Conservation (phyloP, 208 protist genomes). For the Trichomonas vaginalis region DNA sequence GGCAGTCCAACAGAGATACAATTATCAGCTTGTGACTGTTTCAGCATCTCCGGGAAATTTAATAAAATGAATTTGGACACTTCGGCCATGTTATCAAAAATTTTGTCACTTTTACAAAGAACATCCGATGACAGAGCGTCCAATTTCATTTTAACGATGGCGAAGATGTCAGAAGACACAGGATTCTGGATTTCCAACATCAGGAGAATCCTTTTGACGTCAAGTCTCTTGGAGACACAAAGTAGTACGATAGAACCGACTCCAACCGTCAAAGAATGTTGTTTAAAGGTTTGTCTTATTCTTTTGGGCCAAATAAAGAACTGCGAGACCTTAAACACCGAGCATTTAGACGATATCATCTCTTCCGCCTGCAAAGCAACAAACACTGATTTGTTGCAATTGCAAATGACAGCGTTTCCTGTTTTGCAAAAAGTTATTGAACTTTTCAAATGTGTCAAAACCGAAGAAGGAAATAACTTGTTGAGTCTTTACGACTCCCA, state of each 20-base stretch:
- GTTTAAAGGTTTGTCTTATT: not conserved
- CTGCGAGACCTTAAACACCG: not conserved
- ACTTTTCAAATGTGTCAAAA: not conserved
- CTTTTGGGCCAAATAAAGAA: not conserved
- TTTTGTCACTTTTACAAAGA: not conserved
- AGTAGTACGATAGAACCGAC: not conserved
- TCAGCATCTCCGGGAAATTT: not conserved
- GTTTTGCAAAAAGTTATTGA: not conserved
- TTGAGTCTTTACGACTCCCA: not conserved
- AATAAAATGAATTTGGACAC: not conserved
- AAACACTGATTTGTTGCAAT: not conserved
- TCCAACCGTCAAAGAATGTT: not conserved
- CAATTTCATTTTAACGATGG: not conserved
- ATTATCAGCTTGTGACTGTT: not conserved
- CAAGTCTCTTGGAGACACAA: not conserved
- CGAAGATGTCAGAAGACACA: not conserved
- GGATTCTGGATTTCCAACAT: not conserved
- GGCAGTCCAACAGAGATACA: not conserved
- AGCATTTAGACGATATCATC: not conserved
- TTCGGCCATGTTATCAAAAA: not conserved
- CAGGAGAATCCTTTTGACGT: not conserved
- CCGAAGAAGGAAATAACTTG: not conserved
- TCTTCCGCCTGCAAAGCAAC: not conserved
- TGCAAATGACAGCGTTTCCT: not conserved
- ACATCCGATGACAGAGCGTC: not conserved